A percentile compares a stretch with the other conserved stretches of the same genome.
Evolutionary conservation across 1,284 basidiomycete species (phyloP).

Genomic region (Termitomyces sp.): DNA sequence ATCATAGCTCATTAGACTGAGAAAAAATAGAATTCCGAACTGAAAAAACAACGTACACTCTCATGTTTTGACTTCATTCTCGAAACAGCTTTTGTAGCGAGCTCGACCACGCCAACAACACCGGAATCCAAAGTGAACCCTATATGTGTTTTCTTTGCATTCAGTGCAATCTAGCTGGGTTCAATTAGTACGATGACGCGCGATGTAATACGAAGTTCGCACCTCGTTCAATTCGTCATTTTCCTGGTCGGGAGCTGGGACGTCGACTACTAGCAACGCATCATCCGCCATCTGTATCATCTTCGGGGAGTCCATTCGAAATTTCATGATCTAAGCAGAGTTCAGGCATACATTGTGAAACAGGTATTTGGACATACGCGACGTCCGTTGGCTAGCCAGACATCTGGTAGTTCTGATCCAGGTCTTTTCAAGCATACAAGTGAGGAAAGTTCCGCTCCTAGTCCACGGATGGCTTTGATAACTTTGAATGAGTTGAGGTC

Average conservation of each 20-base stretch:
- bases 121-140: conserved; percentile 71
- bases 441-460: conserved; percentile 57
- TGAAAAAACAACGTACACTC: conserved; percentile 41
- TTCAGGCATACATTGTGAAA: not conserved
- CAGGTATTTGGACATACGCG: conserved; percentile 35
- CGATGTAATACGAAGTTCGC: conserved; percentile 16
- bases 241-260: conserved; percentile 39
- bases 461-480: conserved; percentile 53
- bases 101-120: conserved; percentile 56
- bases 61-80: conserved; percentile 59
- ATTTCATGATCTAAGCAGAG: conserved; percentile 32
- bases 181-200: conserved; percentile 22
- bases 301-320: conserved; percentile 39
- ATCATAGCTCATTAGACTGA: not conserved
- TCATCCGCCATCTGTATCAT: conserved; percentile 47
- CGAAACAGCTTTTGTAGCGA: conserved; percentile 39
- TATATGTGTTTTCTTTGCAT: conserved; percentile 47
- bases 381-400: conserved; percentile 61
- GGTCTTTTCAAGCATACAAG: conserved; percentile 40
- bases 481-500: conserved; percentile 54
- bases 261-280: conserved; percentile 35
- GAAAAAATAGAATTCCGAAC: not conserved
- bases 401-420: conserved; percentile 34
- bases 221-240: conserved; percentile 71
- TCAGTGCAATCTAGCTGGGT: conserved; percentile 56